Percentiles rank a stretch among this genome's conserved stretches.
These are phyloP conservation scores for Erucastrum elatum DNA, from an alignment of 345 rosid genomes.

Conservation along the genomic window DNA sequence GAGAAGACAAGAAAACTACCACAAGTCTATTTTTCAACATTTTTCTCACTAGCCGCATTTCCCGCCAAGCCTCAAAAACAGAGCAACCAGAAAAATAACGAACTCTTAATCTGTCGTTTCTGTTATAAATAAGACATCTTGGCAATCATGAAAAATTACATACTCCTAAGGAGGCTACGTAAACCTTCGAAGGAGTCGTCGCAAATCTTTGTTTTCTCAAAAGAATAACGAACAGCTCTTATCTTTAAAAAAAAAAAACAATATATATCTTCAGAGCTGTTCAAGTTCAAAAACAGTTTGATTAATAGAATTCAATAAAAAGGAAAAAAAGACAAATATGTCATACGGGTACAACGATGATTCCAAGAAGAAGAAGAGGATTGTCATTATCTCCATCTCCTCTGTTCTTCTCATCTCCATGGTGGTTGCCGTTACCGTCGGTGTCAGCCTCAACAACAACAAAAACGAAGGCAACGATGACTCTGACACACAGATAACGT, in stretches of 20 bases:
- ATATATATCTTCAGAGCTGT: slow-evolving; percentile 30
- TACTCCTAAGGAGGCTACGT: slow-evolving; percentile 34
- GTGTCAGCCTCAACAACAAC: slow-evolving; percentile 34
- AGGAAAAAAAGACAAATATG: slow-evolving; percentile 10
- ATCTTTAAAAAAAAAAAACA: not conserved
- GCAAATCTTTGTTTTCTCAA: not conserved
- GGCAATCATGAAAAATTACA: not conserved
- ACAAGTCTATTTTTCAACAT: slow-evolving; percentile 35
- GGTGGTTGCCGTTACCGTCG: slow-evolving; percentile 56
- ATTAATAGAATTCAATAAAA: not conserved
- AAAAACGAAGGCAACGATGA: not conserved
- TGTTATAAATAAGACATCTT: slow-evolving; percentile 30
- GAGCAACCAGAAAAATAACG: slow-evolving; percentile 31
- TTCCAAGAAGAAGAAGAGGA: slow-evolving; percentile 47
- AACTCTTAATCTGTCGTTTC: slow-evolving; percentile 26
- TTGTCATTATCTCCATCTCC: slow-evolving; percentile 41
- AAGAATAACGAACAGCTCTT: slow-evolving; percentile 37
- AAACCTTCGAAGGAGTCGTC: slow-evolving; percentile 39
- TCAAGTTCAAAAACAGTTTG: slow-evolving; percentile 33
- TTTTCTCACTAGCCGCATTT: slow-evolving; percentile 27
- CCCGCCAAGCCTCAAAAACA: slow-evolving; percentile 35
- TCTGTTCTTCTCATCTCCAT: slow-evolving; percentile 53
- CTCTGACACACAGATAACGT: slow-evolving; percentile 23
- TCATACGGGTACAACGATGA: slow-evolving; percentile 34
- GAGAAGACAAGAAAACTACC: slow-evolving; percentile 26